Evolutionary conservation across 306 rosid species (phyloP).

Genomic region (Sphenostylis stenocarpa): DNA sequence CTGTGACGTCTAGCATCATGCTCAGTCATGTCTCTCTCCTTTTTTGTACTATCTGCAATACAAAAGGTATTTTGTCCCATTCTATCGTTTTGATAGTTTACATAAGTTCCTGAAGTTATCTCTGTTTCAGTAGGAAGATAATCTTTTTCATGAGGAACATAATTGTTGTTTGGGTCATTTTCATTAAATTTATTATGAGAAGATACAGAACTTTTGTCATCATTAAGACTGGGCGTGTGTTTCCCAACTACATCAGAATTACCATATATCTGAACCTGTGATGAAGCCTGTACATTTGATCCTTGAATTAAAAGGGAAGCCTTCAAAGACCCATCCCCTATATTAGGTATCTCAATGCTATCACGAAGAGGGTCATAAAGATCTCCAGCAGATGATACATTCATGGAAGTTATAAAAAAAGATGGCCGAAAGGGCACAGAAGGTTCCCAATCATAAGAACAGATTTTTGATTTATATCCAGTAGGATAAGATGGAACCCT

Average conservation of each 20-base stretch:
- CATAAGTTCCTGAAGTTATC: constrained; percentile 55
- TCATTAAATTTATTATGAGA: constrained; percentile 60
- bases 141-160: constrained; percentile 49
- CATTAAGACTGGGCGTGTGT: constrained; percentile 51
- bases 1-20: constrained; percentile 44
- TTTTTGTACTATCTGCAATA: constrained; percentile 37
- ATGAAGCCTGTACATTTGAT: constrained; percentile 44
- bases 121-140: constrained; percentile 52
- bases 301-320: constrained; percentile 55
- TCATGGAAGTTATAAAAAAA: constrained; percentile 62
- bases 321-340: constrained; percentile 59
- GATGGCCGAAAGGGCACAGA: constrained; percentile 90
- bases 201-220: constrained; percentile 74
- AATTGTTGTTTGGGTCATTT: constrained; percentile 48
- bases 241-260: constrained; percentile 51
- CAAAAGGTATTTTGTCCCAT: constrained; percentile 41
- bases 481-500: constrained; percentile 35
- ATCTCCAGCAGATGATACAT: constrained; percentile 52
- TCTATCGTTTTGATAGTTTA: constrained; percentile 49
- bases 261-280: constrained; percentile 39
- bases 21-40: constrained; percentile 30
- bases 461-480: constrained; percentile 45
- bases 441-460: constrained; percentile 85
- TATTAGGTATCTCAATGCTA: constrained; percentile 72
- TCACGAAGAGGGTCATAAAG: constrained; percentile 73